Conservation (phyloP, 2,329 filamentous ascomycete species). For the Sporothrix brunneoviolacea region DNA sequence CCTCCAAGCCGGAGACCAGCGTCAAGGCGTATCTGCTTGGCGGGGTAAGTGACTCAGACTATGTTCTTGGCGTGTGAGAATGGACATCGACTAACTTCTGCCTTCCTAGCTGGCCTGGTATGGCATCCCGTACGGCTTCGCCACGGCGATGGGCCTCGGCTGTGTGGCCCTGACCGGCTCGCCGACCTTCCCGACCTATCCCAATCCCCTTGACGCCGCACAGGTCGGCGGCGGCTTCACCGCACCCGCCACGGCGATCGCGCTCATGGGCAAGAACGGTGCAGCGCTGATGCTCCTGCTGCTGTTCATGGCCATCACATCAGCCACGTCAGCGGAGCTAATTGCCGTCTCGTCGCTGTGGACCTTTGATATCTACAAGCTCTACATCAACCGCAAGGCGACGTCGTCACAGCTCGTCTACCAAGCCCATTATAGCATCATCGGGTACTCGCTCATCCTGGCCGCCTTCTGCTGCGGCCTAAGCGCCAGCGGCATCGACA, state of each 20-base stretch:
- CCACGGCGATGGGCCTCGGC: slow-evolving; percentile 30
- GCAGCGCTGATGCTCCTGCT: slow-evolving; percentile 31
- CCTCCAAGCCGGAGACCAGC: slow-evolving; percentile 32
- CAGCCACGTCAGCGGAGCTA: slow-evolving; percentile 36
- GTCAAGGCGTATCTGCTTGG: slow-evolving; percentile 37
- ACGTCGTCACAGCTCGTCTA: slow-evolving; percentile 22
- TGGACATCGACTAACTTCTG: neutral
- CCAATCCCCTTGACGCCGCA: slow-evolving; percentile 24
- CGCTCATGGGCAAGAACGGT: slow-evolving; percentile 31
- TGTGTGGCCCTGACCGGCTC: slow-evolving; percentile 26
- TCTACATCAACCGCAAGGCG: slow-evolving; percentile 28
- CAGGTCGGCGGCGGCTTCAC: slow-evolving; percentile 28
- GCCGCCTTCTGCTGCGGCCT: slow-evolving; percentile 30
- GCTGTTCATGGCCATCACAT: slow-evolving; percentile 42
- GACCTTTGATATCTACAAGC: slow-evolving; percentile 35
- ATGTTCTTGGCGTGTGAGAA: no score
- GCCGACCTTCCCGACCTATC: slow-evolving; percentile 26
- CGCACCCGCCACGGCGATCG: slow-evolving; percentile 26
- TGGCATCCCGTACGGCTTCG: slow-evolving; percentile 31
- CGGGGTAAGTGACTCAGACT: slow-evolving; percentile 23
- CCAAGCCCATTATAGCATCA: slow-evolving; percentile 29
- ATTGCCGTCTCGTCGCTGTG: slow-evolving; percentile 34
- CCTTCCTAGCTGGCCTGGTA: slow-evolving; percentile 28
- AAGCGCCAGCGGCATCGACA: slow-evolving; percentile 30
- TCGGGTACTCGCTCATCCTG: slow-evolving; percentile 27